Conservation (phyloP, 148 eudicot species). For the Rhododendron williamsianum region DNA sequence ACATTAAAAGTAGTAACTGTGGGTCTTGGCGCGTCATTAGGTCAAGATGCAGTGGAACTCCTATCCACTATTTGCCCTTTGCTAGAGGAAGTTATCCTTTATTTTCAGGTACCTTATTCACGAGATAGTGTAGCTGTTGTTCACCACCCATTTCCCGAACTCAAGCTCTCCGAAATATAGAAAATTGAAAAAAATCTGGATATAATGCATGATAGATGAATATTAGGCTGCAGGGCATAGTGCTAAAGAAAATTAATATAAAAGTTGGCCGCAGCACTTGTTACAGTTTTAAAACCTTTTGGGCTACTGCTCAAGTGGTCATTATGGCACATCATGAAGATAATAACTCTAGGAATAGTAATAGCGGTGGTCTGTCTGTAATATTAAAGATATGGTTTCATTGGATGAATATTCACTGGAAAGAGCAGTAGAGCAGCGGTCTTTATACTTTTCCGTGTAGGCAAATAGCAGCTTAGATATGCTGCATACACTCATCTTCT, state of each 20-base stretch:
- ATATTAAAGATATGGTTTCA: neutral
- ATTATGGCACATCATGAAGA: neutral
- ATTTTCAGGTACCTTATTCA: slow-evolving; percentile 63
- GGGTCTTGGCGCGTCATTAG: slow-evolving; percentile 82
- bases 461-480: neutral
- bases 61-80: slow-evolving; percentile 52
- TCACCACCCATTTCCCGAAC: neutral
- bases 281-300: neutral
- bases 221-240: neutral
- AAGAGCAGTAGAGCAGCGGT: neutral
- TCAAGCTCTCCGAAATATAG: neutral
- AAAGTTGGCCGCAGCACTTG: neutral
- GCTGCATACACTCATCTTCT: neutral
- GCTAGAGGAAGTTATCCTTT: slow-evolving; percentile 59
- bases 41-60: slow-evolving; percentile 54
- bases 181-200: neutral
- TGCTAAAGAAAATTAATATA: neutral
- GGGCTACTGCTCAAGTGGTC: neutral
- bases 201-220: neutral
- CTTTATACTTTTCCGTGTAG: neutral
- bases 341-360: neutral
- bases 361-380: neutral
- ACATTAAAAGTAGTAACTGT: slow-evolving; percentile 45
- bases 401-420: neutral
- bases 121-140: neutral